phyloP scores from a whole-genome alignment of 495 filamentous ascomycete genomes.

The Glarea lozoyensis region DNA sequence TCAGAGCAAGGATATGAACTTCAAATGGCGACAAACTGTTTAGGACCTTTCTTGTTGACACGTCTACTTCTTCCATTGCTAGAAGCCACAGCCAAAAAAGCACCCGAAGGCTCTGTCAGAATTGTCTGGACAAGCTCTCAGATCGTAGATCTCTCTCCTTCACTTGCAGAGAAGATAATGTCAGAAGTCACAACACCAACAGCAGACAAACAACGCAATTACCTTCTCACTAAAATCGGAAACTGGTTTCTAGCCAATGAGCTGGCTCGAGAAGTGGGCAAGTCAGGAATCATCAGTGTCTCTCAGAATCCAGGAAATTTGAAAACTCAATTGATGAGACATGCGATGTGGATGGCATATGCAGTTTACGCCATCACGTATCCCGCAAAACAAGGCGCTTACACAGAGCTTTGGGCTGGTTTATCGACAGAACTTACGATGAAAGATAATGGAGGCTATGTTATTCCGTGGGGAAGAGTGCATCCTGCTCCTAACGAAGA shows the following conservation, averaged over 20 bases:
- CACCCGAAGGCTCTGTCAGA: constrained; percentile 22
- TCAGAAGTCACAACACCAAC: not conserved
- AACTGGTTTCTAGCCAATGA: constrained; percentile 26
- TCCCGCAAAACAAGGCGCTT: not conserved
- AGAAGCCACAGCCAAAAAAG: constrained; percentile 10
- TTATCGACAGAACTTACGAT: not conserved
- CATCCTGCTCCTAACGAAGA: not conserved
- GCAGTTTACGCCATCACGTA: not conserved
- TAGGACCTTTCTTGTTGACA: constrained; percentile 34
- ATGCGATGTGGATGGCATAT: constrained; percentile 29
- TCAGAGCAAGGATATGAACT: constrained; percentile 28
- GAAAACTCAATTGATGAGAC: constrained; percentile 17
- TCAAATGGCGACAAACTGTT: constrained; percentile 24
- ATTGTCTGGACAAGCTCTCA: constrained; percentile 27
- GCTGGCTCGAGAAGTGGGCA: constrained; percentile 8
- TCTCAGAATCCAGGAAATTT: constrained; percentile 32
- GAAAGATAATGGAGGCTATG: not conserved
- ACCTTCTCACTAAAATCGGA: constrained; percentile 25
- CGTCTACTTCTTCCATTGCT: constrained; percentile 38
- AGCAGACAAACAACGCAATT: constrained; percentile 7
- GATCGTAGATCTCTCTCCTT: not conserved
- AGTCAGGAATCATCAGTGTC: constrained; percentile 20
- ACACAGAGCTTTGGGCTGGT: not conserved
- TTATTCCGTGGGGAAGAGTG: not conserved
- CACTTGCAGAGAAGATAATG: not conserved